Evolutionary conservation across 345 rosid genomes (phyloP).

Genomic region (Orychophragmus violaceus): DNA sequence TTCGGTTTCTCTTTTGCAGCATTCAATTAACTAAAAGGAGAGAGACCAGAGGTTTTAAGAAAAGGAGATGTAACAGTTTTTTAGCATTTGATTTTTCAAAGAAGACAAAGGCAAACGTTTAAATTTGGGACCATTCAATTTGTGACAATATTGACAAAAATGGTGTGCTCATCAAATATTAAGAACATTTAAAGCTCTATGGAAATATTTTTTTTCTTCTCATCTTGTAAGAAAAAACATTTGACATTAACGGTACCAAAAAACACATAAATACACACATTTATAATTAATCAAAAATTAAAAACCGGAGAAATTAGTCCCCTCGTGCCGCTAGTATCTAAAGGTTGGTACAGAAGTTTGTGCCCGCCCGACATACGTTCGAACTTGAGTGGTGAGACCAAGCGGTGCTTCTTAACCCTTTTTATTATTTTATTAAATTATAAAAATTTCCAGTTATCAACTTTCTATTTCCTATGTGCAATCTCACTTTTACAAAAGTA

Average conservation of each 20-base stretch:
- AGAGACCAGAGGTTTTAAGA: conserved; percentile 27
- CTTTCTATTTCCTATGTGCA: conserved; percentile 15
- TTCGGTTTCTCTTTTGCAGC: conserved; percentile 33
- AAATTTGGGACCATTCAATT: too few species aligned
- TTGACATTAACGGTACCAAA: background rate
- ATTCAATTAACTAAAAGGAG: conserved; percentile 33
- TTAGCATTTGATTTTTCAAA: conserved; percentile 27
- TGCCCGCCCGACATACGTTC: conserved; percentile 63
- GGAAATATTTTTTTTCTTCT: background rate
- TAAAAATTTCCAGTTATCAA: conserved; percentile 26
- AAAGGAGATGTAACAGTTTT: conserved; percentile 34
- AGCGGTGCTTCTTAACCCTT: conserved; percentile 50
- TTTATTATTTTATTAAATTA: conserved; percentile 13
- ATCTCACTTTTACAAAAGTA: conserved; percentile 18
- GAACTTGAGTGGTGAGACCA: conserved; percentile 44
- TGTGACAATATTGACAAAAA: conserved; percentile 23
- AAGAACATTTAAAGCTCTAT: background rate
- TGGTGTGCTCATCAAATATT: conserved; percentile 11
- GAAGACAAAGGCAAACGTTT: conserved; percentile 23
- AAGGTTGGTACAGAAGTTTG: conserved; percentile 57
- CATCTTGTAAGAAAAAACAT: background rate
- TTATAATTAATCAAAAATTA: background rate
- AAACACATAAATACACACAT: background rate
- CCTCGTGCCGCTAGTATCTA: conserved; percentile 62
- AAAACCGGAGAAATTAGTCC: conserved; percentile 20